A percentile compares a stretch with the other conserved stretches of the same genome.
These are phyloP conservation scores for Rhizoctonia solani DNA, from an alignment of 1,284 basidiomycete genomes.

Conservation along the genomic window DNA sequence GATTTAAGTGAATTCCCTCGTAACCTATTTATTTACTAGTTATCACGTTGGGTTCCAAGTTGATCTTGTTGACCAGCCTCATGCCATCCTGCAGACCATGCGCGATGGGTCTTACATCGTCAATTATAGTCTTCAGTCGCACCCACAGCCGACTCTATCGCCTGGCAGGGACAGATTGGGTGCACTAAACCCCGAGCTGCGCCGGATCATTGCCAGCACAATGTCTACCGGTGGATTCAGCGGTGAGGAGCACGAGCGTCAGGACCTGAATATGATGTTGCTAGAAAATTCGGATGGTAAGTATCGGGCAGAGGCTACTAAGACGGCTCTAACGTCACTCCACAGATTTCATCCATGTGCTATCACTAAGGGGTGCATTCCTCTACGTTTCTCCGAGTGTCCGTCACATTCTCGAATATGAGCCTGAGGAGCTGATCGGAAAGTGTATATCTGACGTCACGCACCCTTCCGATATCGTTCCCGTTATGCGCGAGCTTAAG, in stretches of 20 bases:
- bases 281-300: constrained; percentile 59
- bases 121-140: constrained; percentile 51
- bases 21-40: constrained; percentile 50
- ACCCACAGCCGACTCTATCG: constrained; percentile 41
- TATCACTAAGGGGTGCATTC: constrained; percentile 92
- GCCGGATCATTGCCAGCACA: constrained; percentile 37
- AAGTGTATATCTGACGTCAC: constrained; percentile 77
- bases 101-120: constrained; percentile 73
- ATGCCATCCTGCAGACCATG: constrained; percentile 77
- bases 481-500: constrained; percentile 90
- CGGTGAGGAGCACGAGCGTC: constrained; percentile 48
- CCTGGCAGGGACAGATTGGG: constrained; percentile 28
- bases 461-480: constrained; percentile 87
- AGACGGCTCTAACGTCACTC: constrained; percentile 34
- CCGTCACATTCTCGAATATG: constrained; percentile 73
- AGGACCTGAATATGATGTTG: constrained; percentile 64
- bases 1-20: background rate
- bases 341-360: constrained; percentile 84
- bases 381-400: constrained; percentile 90
- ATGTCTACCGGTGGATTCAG: constrained; percentile 32
- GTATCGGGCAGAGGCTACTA: constrained; percentile 28
- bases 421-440: constrained; percentile 80
- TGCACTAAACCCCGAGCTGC: constrained; percentile 23
- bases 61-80: constrained; percentile 85
- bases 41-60: constrained; percentile 91